Conservation (phyloP, 306 rosid species). For the Leucaena leucocephala region DNA sequence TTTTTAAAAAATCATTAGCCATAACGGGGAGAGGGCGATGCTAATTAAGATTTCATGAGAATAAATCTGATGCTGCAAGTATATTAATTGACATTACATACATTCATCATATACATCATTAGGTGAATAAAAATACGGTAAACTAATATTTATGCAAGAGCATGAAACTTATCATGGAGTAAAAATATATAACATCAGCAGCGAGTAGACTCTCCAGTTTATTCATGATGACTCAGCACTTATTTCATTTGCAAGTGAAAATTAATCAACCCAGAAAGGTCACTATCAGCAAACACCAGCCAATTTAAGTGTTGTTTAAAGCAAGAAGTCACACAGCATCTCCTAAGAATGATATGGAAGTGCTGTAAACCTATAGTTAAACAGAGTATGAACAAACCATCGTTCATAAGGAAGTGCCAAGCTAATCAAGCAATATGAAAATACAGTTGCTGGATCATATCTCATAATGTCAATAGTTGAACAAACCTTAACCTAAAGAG, state of each 20-base stretch:
- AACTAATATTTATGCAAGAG: constrained; percentile 11
- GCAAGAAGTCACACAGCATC: constrained; percentile 25
- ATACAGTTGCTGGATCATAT: constrained; percentile 26
- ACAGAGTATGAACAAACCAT: constrained; percentile 29
- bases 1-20: background rate
- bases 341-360: constrained; percentile 23
- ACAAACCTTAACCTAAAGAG: background rate
- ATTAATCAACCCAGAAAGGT: constrained; percentile 22
- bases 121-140: background rate
- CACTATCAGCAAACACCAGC: constrained; percentile 16
- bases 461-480: background rate
- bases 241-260: constrained; percentile 25
- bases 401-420: constrained; percentile 3
- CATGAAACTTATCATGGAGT: background rate
- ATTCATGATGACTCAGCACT: background rate
- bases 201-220: constrained; percentile 13
- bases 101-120: constrained; percentile 25
- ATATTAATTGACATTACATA: background rate
- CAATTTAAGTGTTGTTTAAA: background rate
- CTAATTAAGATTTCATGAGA: background rate
- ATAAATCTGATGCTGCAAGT: constrained; percentile 25
- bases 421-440: constrained; percentile 7
- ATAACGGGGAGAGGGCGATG: constrained; percentile 23
- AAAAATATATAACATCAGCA: constrained; percentile 5
- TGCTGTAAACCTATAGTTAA: constrained; percentile 9